These are phyloP conservation scores for Xerocomellus amylosporus DNA, from an alignment of 768 basidiomycete genomes.

Conservation along the genomic window DNA sequence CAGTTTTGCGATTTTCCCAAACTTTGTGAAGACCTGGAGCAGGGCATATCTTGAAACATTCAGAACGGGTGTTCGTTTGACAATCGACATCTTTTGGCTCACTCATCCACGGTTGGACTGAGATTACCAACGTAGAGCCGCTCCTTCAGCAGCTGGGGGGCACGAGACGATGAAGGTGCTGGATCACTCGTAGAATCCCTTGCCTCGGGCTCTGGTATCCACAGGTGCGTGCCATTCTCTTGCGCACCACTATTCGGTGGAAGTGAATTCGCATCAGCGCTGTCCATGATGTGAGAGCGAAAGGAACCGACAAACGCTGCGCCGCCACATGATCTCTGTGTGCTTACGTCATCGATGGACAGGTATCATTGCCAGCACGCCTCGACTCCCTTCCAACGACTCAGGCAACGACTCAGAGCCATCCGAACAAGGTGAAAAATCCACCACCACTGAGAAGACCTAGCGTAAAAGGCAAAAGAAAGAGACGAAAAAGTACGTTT, in stretches of 20 bases:
- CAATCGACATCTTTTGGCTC: constrained; percentile 21
- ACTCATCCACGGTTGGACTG: constrained; percentile 87
- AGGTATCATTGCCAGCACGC: too few species aligned
- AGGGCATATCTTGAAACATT: constrained; percentile 66
- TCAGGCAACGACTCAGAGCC: too few species aligned
- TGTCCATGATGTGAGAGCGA: constrained; percentile 14
- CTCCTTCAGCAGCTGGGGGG: constrained; percentile 50
- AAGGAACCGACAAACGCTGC: background rate
- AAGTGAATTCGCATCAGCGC: background rate
- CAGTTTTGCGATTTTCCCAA: constrained; percentile 87
- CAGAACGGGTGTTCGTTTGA: constrained; percentile 1
- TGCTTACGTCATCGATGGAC: constrained; percentile 22
- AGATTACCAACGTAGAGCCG: constrained; percentile 90
- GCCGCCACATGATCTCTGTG: background rate
- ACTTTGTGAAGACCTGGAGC: constrained; percentile 87
- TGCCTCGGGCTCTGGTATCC: constrained; percentile 32
- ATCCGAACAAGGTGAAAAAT: too few species aligned
- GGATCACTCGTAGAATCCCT: constrained; percentile 16
- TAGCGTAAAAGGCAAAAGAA: too few species aligned
- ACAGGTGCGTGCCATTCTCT: constrained; percentile 23
- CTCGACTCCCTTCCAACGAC: too few species aligned
- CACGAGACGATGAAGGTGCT: constrained; percentile 24
- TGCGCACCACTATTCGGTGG: constrained; percentile 1
- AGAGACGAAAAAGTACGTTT: too few species aligned
- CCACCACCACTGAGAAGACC: too few species aligned